Base-by-base conservation (phyloP, 768 basidiomycete genomes). In the Steccherinum ochraceum region DNA sequence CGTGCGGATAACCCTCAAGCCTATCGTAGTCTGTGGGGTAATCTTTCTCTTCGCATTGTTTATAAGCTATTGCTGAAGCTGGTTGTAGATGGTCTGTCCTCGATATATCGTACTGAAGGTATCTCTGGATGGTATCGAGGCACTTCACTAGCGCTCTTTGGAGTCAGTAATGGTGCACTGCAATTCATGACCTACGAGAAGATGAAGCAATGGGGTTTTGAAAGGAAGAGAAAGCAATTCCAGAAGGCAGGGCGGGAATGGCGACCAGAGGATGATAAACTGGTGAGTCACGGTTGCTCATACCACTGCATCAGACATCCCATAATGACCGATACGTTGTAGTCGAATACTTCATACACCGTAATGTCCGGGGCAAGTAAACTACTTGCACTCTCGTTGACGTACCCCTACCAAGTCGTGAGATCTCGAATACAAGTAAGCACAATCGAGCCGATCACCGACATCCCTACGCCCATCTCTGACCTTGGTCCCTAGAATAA, bases 331-430 rank as follows among this genome's bases (percentile, higher is more conserved):
- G 10, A 35, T 27, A n/a, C 18, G 40, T 21, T n/a, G 0, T 59
- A 97, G 95, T 89, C 91, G 16, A 98, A 98, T 63, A 75, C 81
- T 25, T 77, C 92, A 25, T 98, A 98, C 70, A 90, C 93, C 5
- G 55, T 89, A 35, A 95, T 97, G 80, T 95, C 92, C 0, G 95
- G 90, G 18, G 76, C 80, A 20, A 93, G 93, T 57, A 98, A 98
- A 68, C 69, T 96, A 4, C 76, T 78, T 19, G 92, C 96, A 0
- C 79, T 98, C 40, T 69, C 80, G 4, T 57, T 83, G 19, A 99
- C 96, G 26, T 99, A 99, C 66, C 96, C 96, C 5, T 98, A 98
- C 66, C 96, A 99, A 70, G 96, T 99, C 41, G 76, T 99, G 40
- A 82, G 95, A 49, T 93, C 95, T 2, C 81, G 94, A 46, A 80